Conservation (phyloP, 148 eudicot species). For the Camellia lanceoleosa region DNA sequence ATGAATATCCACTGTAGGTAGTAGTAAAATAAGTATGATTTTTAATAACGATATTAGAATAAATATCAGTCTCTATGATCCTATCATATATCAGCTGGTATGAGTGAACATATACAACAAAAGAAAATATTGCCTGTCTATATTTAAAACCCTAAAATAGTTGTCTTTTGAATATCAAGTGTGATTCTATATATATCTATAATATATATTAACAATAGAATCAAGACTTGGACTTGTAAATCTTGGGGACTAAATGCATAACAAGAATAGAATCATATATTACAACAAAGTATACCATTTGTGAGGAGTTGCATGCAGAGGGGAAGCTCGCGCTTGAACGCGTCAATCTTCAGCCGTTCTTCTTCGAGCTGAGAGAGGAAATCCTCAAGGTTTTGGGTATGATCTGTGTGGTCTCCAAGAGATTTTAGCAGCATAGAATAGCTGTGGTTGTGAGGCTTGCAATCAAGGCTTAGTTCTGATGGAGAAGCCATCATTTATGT, state of each 20-base stretch:
- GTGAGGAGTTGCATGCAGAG: constrained; percentile 92
- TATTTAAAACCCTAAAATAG: background rate
- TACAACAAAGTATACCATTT: constrained; percentile 48
- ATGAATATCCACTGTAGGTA: constrained; percentile 24
- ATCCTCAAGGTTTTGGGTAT: constrained; percentile 63
- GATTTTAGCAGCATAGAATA: constrained; percentile 69
- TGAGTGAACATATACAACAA: no score
- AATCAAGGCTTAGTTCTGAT: constrained; percentile 68
- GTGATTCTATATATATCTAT: background rate
- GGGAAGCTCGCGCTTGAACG: constrained; percentile 96
- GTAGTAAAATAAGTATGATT: background rate
- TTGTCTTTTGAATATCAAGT: constrained; percentile 11
- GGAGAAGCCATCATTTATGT: constrained; percentile 67
- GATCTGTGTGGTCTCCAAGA: constrained; percentile 39
- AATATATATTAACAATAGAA: background rate
- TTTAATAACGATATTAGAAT: no score
- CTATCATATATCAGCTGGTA: no score
- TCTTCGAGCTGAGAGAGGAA: constrained; percentile 78
- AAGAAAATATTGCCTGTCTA: no score
- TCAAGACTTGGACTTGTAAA: background rate
- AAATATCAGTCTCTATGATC: no score
- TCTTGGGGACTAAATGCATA: background rate
- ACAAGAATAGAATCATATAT: background rate
- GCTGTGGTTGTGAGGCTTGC: constrained; percentile 74
- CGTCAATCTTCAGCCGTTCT: constrained; percentile 91